Percentiles rank a stretch among this genome's conserved stretches.
Conservation (phyloP, 148 eudicot genomes). For the Chenopodium album region DNA sequence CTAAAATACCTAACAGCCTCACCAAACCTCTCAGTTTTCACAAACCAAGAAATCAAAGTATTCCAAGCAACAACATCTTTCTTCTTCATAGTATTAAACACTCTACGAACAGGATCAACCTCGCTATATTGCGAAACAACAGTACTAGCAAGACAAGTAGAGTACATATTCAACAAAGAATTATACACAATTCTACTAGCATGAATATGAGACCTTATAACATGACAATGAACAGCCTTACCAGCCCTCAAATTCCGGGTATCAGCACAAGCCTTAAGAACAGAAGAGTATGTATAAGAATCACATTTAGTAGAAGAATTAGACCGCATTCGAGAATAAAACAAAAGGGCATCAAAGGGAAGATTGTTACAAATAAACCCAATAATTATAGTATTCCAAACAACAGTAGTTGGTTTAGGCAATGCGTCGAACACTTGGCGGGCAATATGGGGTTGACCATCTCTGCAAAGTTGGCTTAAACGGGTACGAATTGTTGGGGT, state of each 20-base stretch:
- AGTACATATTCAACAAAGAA: constrained; percentile 85
- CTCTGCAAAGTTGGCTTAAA: constrained; percentile 57
- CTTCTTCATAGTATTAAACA: constrained; percentile 58
- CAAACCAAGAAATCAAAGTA: constrained; percentile 68
- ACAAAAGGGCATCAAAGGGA: constrained; percentile 54
- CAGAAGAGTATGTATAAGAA: constrained; percentile 77
- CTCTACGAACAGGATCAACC: constrained; percentile 56
- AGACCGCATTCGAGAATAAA: constrained; percentile 58
- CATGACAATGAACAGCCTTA: constrained; percentile 81
- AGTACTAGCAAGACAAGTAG: constrained; percentile 40
- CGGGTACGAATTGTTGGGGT: constrained; percentile 65
- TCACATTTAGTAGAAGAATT: constrained; percentile 33
- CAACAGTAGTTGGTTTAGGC: constrained; percentile 72
- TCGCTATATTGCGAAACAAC: constrained; percentile 13
- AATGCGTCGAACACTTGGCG: constrained; percentile 81
- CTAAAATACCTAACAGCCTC: constrained; percentile 65
- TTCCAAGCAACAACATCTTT: constrained; percentile 76
- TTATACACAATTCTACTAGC: constrained; percentile 80
- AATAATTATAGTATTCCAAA: constrained; percentile 88
- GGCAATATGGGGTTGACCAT: constrained; percentile 65
- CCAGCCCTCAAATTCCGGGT: constrained; percentile 50
- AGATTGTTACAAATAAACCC: constrained; percentile 78
- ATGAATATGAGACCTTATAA: constrained; percentile 46
- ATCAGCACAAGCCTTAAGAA: constrained; percentile 85
- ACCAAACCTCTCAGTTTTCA: constrained; percentile 43